A percentile compares a stretch with the other conserved stretches of the same genome.
These are phyloP conservation scores for Crepidotus variabilis DNA, from an alignment of 768 basidiomycete genomes.

Conservation along the genomic window DNA sequence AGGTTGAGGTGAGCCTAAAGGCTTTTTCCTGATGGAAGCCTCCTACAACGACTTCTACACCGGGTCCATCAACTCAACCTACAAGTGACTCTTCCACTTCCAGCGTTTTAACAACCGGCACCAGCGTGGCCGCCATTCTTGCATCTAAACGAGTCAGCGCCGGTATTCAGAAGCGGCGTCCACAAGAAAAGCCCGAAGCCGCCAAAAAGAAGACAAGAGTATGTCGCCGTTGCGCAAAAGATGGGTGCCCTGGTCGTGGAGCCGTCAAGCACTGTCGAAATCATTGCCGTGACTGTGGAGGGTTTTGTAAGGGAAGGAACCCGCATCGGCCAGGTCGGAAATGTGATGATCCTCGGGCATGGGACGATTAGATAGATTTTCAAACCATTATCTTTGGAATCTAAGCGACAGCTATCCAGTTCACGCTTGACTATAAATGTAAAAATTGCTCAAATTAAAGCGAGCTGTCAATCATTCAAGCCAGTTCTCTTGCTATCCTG, in stretches of 20 bases:
- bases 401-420: too few species aligned
- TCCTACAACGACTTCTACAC: constrained; percentile 11
- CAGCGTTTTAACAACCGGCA: constrained; percentile 16
- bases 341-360: too few species aligned
- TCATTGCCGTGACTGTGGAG: neutral
- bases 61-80: constrained; percentile 30
- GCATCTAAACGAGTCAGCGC: constrained; percentile 7
- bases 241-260: neutral
- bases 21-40: constrained; percentile 3
- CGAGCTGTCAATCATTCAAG: too few species aligned
- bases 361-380: too few species aligned
- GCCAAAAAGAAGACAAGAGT: neutral
- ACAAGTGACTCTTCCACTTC: constrained; percentile 28
- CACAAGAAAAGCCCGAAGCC: neutral
- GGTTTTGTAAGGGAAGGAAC: too few species aligned
- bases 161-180: neutral
- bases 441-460: too few species aligned
- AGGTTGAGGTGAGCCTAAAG: too few species aligned
- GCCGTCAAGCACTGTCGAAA: neutral
- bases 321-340: too few species aligned
- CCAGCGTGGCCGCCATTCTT: neutral
- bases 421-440: too few species aligned
- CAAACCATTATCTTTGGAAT: too few species aligned
- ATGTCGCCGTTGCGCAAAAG: neutral
- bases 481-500: too few species aligned